Evolutionary conservation across 441 rosid species (phyloP), one percentile per base, ranked within the genome.

Genomic region (Erodium moschatum): DNA sequence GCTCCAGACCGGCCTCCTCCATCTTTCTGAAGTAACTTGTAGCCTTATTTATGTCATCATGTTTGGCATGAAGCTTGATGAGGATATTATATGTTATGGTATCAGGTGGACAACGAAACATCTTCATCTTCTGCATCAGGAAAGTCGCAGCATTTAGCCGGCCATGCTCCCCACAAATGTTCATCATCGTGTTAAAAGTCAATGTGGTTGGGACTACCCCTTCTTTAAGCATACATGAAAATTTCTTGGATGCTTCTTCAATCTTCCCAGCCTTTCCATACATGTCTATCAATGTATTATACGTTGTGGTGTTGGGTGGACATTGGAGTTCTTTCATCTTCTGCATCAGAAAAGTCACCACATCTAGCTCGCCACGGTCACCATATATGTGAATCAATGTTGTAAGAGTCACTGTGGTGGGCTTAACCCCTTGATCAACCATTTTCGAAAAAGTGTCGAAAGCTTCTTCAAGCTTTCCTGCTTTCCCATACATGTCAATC

Each of bases 41-140:
- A 19, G 63, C 63, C 63, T 19, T 58, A 21, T 9, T 2, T 58
- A 58, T 20, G 18, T 58, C 29, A 58, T 58, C 63, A 58, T 58
- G 21, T 58, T 58, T 58, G 29, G 27, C 63, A 58, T 58, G 63
- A 58, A 19, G 29, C 63, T 58, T 58, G 8, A 58, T 58, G 63
- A 58, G 63, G 19, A 58, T 58, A 58, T 58, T 58, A 58, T 58
- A 58, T 58, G 63, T 58, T 58, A 9, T 58, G 63, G 63, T 58
- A 58, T 58, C 63, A 58, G 63, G 31, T 9, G 13, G 63, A 58
- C 63, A 58, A 10, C 24, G 27, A 58, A 7, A 11, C 63, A 19
- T 1, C 63, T 58, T 21, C 63, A 58, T 58, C 31, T 9, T 58
- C 31, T 58, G 29, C 63, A 58, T 20, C 63, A 20, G 29, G 29